These are phyloP conservation scores for Ophiocordyceps camponoti-leonardi DNA, from an alignment of 2,329 filamentous ascomycete species.

Conservation along the genomic window DNA sequence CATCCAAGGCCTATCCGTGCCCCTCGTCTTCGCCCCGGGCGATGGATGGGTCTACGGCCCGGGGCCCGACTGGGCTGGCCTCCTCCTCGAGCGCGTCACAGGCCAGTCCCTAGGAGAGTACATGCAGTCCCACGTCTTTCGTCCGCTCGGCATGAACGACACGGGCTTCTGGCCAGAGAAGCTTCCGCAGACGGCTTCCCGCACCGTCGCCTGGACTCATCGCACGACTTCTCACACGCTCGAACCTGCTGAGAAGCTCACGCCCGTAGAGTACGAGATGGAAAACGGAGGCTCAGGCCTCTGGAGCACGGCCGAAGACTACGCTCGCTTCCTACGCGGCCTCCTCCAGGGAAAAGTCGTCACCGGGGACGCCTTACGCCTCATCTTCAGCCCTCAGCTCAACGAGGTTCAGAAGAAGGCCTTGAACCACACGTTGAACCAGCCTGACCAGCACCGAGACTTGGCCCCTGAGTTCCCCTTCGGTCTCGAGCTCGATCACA, in stretches of 20 bases:
- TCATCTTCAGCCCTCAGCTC: conserved; percentile 25
- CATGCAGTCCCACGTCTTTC: conserved; percentile 19
- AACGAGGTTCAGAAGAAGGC: conserved; percentile 9
- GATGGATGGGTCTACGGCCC: conserved; percentile 31
- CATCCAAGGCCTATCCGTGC: conserved; percentile 21
- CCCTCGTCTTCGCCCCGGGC: conserved; percentile 26
- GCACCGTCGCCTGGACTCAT: conserved; percentile 7
- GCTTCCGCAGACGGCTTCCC: conserved; percentile 9
- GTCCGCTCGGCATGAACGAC: conserved; percentile 16
- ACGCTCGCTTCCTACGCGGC: conserved; percentile 16
- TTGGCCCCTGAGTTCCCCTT: conserved; percentile 19
- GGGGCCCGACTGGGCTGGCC: conserved; percentile 28
- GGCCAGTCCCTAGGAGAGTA: conserved; percentile 18
- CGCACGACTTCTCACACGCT: conserved; percentile 8
- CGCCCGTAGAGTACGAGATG: conserved; percentile 13
- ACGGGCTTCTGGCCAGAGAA: conserved; percentile 18
- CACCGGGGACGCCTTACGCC: conserved; percentile 9
- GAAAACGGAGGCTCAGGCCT: conserved; percentile 26
- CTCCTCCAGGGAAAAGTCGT: conserved; percentile 16
- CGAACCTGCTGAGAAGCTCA: conserved; percentile 4
- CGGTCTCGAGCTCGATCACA: conserved; percentile 16
- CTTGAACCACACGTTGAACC: conserved; percentile 7
- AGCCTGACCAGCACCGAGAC: conserved; percentile 7
- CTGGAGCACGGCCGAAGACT: conserved; percentile 23
- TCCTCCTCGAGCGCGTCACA: conserved; percentile 22